Evolutionary conservation across 148 eudicot genomes (phyloP), one percentile per base, ranked within the genome.

Genomic region (Arctostaphylos glauca): DNA sequence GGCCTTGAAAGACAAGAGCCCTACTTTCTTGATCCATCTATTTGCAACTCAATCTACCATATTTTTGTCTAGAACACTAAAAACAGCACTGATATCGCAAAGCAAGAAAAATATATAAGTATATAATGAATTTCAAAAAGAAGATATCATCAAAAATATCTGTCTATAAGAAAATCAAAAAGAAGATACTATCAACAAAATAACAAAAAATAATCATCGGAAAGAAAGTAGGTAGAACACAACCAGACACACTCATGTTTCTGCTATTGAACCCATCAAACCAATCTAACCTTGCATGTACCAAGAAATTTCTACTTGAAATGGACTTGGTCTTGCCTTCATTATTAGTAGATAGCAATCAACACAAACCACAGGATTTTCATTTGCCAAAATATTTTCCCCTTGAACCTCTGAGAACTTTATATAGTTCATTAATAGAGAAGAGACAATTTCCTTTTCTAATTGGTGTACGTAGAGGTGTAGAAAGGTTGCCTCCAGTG

Each of bases 261-360:
- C n/a, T 53, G 15, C 46, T 21, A 31, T 31, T 53, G 46, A 62
- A 53, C 79, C 21, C 60, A 25, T 25, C 55, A 54, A 76, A 5
- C n/a, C 79, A 53, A 38, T 53, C n/a, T 76, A 47, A 76, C 52
- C 77, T 48, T 74, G 23, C 47, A 53, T 76, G 7, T 31, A 41
- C 43, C 21, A 4, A 54, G 46, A 53, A 52, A 76, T 76, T 38
- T 47, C 15, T 38, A 74, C 19, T 25, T 21, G 41, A 15, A 7
- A 74, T 21, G 49, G 50, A 74, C 55, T 74, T 9, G 23, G 23
- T 46, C 76, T 19, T 44, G 7, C 7, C 25, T 15, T 19, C 25
- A 48, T 6, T 47, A 25, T 31, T 31, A 43, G 71, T 66, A n/a
- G 21, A 21, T 6, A 52, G 19, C 52, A 23, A 52, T 76, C 59